These are phyloP conservation scores for Samsoniella hepiali DNA, from an alignment of 2,329 filamentous ascomycete species.

Conservation along the genomic window DNA sequence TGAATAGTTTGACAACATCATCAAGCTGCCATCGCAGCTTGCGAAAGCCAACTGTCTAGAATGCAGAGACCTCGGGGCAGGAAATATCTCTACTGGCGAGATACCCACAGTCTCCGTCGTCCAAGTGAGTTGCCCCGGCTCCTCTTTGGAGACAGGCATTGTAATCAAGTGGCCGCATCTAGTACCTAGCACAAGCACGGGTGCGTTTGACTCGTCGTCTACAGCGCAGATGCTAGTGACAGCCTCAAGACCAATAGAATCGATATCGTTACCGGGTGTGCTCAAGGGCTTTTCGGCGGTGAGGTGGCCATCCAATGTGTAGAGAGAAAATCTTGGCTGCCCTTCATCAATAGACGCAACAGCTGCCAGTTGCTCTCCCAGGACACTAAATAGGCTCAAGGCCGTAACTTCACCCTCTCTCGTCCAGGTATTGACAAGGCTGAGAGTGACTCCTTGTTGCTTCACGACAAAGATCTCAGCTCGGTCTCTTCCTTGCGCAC, in stretches of 20 bases:
- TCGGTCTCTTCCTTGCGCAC: constrained; percentile 32
- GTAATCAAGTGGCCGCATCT: constrained; percentile 51
- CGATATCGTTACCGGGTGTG: not conserved
- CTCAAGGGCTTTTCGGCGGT: not conserved
- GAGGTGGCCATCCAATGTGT: not conserved
- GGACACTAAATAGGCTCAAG: not conserved
- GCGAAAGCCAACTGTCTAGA: constrained; percentile 37
- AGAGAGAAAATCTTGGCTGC: constrained; percentile 5
- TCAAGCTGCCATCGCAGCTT: constrained; percentile 47
- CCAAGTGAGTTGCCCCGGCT: constrained; percentile 27
- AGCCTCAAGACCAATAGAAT: constrained; percentile 32
- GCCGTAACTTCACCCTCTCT: constrained; percentile 13
- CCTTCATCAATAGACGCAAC: constrained; percentile 8
- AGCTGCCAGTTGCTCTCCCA: not conserved
- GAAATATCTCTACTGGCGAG: constrained; percentile 35
- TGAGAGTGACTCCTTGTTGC: not conserved
- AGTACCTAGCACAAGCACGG: constrained; percentile 45
- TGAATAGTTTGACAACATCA: constrained; percentile 41
- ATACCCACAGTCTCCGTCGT: constrained; percentile 34
- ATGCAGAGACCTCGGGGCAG: constrained; percentile 25
- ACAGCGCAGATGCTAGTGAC: constrained; percentile 45
- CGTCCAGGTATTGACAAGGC: not conserved
- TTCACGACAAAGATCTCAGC: not conserved
- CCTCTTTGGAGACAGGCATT: constrained; percentile 27
- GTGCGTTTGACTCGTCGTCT: constrained; percentile 26